phyloP scores from a whole-genome alignment of 768 basidiomycete species.

The Rhodotorula babjevae region DNA sequence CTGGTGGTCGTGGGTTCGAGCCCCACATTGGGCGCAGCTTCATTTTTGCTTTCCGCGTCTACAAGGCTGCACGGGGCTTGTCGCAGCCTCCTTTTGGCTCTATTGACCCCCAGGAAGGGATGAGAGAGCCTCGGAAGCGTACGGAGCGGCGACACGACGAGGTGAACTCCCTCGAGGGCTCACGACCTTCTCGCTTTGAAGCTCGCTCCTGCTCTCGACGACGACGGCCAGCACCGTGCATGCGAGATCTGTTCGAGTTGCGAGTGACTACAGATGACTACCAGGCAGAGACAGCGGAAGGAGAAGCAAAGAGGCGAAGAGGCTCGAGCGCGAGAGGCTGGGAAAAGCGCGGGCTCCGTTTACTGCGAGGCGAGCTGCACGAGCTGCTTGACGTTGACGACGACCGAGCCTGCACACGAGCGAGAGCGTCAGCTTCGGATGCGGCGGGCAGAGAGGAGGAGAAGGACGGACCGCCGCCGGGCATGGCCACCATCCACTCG shows the following conservation, averaged over 20 bases:
- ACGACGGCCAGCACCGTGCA: too few species aligned
- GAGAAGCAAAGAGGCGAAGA: neutral
- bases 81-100: too few species aligned
- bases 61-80: too few species aligned
- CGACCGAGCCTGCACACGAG: neutral
- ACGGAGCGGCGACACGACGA: too few species aligned
- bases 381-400: constrained; percentile 13
- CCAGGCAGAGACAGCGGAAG: neutral
- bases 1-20: constrained; percentile 4
- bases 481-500: constrained; percentile 27
- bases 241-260: too few species aligned
- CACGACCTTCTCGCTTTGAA: too few species aligned
- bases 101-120: too few species aligned
- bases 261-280: neutral
- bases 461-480: neutral
- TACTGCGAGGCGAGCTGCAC: neutral
- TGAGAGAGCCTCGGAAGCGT: too few species aligned
- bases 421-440: neutral
- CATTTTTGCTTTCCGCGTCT: too few species aligned
- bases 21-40: neutral
- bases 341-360: neutral
- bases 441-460: neutral
- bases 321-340: too few species aligned
- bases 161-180: too few species aligned
- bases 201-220: too few species aligned